Percentiles rank a stretch among this genome's conserved stretches.
phyloP scores from a whole-genome alignment of 2,329 filamentous ascomycete genomes.

The Alternaria alternata region DNA sequence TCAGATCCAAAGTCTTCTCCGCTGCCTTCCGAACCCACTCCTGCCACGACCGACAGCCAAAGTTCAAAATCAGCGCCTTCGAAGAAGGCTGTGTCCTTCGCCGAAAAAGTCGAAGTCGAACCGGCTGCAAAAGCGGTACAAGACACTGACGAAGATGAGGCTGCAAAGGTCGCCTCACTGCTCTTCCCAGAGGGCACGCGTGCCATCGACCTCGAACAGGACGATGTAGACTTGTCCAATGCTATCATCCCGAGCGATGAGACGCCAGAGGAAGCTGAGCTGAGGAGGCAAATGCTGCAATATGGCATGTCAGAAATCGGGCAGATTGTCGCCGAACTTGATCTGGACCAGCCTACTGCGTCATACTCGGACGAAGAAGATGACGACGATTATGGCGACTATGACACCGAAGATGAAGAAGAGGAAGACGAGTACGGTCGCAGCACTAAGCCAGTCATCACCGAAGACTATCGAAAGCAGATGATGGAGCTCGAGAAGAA shows the following conservation, averaged over 20 bases:
- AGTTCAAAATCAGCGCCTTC: background rate
- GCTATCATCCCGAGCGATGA: conserved; percentile 77
- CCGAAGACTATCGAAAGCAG: conserved; percentile 76
- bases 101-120: conserved; percentile 63
- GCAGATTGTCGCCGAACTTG: conserved; percentile 88
- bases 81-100: conserved; percentile 71
- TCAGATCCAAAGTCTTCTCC: background rate
- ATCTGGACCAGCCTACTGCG: conserved; percentile 72
- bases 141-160: conserved; percentile 35
- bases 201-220: conserved; percentile 55
- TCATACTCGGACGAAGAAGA: conserved; percentile 60
- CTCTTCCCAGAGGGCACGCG: conserved; percentile 46
- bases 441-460: conserved; percentile 71
- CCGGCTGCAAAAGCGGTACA: conserved; percentile 10
- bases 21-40: background rate
- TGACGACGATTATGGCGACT: conserved; percentile 52
- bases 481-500: conserved; percentile 88
- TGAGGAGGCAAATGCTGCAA: conserved; percentile 87
- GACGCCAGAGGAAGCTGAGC: conserved; percentile 76
- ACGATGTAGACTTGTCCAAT: conserved; percentile 50
- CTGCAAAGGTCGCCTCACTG: conserved; percentile 37
- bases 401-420: conserved; percentile 64
- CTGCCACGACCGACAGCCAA: background rate
- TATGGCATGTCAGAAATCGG: conserved; percentile 91
- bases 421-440: conserved; percentile 81